phyloP scores from a whole-genome alignment of 495 filamentous ascomycete genomes.

The Penicillium chermesinum region DNA sequence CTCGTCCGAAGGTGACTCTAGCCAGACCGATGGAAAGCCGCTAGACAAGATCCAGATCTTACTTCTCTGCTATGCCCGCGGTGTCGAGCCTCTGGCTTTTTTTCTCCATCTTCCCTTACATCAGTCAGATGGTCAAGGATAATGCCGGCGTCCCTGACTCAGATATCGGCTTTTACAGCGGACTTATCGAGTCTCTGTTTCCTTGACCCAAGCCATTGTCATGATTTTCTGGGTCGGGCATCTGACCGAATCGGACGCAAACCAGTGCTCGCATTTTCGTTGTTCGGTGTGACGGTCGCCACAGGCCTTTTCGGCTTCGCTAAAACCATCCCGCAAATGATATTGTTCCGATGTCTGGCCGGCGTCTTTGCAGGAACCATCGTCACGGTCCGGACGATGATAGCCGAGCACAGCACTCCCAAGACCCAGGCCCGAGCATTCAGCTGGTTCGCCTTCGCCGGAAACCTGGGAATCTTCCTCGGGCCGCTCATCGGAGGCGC shows the following conservation, averaged over 20 bases:
- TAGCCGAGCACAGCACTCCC: slow-evolving; percentile 61
- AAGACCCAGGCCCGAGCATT: slow-evolving; percentile 65
- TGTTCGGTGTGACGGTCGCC: slow-evolving; percentile 52
- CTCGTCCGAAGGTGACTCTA: background rate
- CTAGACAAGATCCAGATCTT: slow-evolving; percentile 56
- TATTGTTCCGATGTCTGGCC: slow-evolving; percentile 57
- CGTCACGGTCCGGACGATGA: slow-evolving; percentile 66
- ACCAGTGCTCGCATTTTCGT: slow-evolving; percentile 58
- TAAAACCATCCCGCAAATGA: slow-evolving; percentile 58
- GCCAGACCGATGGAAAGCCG: slow-evolving; percentile 25
- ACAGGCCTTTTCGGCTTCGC: slow-evolving; percentile 60
- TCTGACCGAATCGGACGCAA: slow-evolving; percentile 65
- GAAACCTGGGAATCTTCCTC: slow-evolving; percentile 64
- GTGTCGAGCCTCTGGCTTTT: slow-evolving; percentile 72
- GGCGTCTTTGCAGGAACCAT: slow-evolving; percentile 65
- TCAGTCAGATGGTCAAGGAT: slow-evolving; percentile 63
- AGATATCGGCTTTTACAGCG: slow-evolving; percentile 68
- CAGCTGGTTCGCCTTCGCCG: slow-evolving; percentile 64
- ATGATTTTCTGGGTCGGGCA: slow-evolving; percentile 56
- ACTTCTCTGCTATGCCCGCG: slow-evolving; percentile 59
- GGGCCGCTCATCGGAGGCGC: slow-evolving; percentile 60
- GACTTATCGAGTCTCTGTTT: slow-evolving; percentile 68
- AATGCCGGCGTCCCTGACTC: slow-evolving; percentile 49
- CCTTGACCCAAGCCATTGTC: slow-evolving; percentile 58
- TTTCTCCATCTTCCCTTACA: slow-evolving; percentile 71